These are phyloP conservation scores for Neurospora cerealis DNA, from an alignment of 495 filamentous ascomycete species.

Conservation along the genomic window DNA sequence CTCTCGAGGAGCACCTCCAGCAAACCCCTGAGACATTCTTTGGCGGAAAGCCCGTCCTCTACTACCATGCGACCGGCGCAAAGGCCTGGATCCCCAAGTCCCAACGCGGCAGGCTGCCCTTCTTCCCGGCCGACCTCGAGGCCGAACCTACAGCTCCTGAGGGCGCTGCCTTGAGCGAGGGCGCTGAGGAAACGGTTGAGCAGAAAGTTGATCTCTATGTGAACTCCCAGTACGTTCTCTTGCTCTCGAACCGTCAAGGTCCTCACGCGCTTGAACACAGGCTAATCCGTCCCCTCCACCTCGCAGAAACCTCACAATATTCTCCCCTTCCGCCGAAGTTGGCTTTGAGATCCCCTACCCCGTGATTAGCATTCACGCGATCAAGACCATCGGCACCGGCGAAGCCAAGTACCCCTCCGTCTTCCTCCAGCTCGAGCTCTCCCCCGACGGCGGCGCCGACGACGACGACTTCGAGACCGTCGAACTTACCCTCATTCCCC, in stretches of 20 bases:
- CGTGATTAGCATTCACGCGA: slow-evolving; percentile 77
- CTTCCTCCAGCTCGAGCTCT: slow-evolving; percentile 69
- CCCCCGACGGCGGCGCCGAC: slow-evolving; percentile 41
- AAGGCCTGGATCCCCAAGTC: slow-evolving; percentile 46
- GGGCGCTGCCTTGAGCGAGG: slow-evolving; percentile 22
- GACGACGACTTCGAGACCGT: slow-evolving; percentile 63
- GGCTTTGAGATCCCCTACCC: slow-evolving; percentile 83
- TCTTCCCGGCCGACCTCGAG: slow-evolving; percentile 35
- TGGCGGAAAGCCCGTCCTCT: slow-evolving; percentile 65
- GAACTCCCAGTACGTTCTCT: slow-evolving; percentile 55
- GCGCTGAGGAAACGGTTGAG: slow-evolving; percentile 23
- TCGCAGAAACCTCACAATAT: slow-evolving; percentile 62
- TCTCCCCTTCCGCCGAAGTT: slow-evolving; percentile 44
- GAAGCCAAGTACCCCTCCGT: slow-evolving; percentile 43
- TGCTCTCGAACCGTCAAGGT: background rate
- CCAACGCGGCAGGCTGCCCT: slow-evolving; percentile 34
- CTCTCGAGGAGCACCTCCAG: slow-evolving; percentile 69
- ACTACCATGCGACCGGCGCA: slow-evolving; percentile 57
- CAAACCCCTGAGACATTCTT: slow-evolving; percentile 80
- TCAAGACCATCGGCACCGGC: slow-evolving; percentile 43
- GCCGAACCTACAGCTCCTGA: slow-evolving; percentile 23
- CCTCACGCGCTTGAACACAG: background rate
- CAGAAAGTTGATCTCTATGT: slow-evolving; percentile 64
- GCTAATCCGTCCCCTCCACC: slow-evolving; percentile 5
- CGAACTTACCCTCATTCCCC: slow-evolving; percentile 65